Conservation (phyloP, 2,329 filamentous ascomycete genomes). For the Niveomyces coronatus region DNA sequence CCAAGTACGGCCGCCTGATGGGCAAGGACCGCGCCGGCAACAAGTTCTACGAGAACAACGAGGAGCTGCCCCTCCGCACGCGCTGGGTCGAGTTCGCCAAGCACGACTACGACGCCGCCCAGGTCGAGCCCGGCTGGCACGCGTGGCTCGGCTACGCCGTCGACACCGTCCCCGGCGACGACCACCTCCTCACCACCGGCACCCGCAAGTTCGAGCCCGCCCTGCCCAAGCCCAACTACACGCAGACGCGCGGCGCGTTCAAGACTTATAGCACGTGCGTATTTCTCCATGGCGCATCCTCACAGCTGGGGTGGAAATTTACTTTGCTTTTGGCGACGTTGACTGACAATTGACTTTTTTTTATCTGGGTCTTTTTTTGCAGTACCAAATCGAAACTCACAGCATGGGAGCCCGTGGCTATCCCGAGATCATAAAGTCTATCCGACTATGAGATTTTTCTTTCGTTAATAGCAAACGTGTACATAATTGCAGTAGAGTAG, state of each 20-base stretch:
- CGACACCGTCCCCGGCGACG: conserved; percentile 72
- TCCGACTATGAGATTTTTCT: neutral
- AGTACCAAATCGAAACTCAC: conserved; percentile 45
- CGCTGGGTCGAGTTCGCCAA: conserved; percentile 97
- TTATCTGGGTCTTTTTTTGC: no score
- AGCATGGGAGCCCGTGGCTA: conserved; percentile 40
- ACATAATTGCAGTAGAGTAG: conserved; percentile 17
- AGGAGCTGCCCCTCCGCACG: conserved; percentile 90
- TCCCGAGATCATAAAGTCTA: conserved; percentile 20
- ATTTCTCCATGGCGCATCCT: neutral
- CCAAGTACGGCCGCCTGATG: conserved; percentile 81
- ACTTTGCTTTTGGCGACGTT: no score
- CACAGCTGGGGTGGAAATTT: no score
- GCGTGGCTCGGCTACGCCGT: conserved; percentile 94
- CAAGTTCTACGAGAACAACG: conserved; percentile 94
- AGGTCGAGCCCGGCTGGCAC: conserved; percentile 96
- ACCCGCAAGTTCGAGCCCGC: conserved; percentile 66
- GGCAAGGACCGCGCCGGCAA: conserved; percentile 87
- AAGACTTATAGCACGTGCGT: conserved; percentile 94
- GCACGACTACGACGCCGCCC: conserved; percentile 69
- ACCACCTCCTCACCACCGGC: conserved; percentile 58
- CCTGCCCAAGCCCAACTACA: conserved; percentile 63
- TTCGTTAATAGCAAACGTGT: conserved; percentile 15
- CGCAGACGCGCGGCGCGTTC: conserved; percentile 67
- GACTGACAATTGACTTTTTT: no score